Base-by-base conservation (phyloP, 2,329 filamentous ascomycete genomes). In the Trichoderma atrobrunneum region DNA sequence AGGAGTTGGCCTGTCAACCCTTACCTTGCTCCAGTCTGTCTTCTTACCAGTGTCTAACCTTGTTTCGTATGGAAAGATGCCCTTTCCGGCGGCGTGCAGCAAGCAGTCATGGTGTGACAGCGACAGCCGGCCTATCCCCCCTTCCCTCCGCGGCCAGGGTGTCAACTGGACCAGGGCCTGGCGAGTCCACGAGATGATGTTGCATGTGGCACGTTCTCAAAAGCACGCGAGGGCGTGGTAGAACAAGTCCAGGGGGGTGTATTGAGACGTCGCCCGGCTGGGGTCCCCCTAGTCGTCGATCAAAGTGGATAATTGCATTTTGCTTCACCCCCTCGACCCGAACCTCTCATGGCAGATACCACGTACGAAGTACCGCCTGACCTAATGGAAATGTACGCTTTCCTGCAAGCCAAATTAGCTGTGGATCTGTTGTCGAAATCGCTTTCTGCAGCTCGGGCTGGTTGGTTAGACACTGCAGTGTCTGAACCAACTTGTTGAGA, bases 171-270 rank as follows among this genome's bases (percentile, higher is more conserved):
- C 56, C 30, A 62, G 70, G 70, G 62, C 54, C 36, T 54, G 56
- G 36, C 6, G 39, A 68, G 71, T 59, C 71, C 71, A 63, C 71
- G 71, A 70, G 66, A 72, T 65, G 71, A 72, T 70, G 71, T 70
- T 72, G 65, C 65, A 70, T 70, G 66, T 70, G 66, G 66, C 66
- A 70, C 66, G 66, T 70, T 70, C 66, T 70, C 59, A 57, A 66
- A 64, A 65, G 43, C 59, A 70, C 28, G 48, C 43, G 61, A 64
- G 66, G 66, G 66, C 57, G 66, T 62, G 66, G 36, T 48, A 34
- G 30, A 16, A 63, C 7, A 28, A 26, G 21, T 10, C 4, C 18
- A 18, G 34, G 21, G 56, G 66, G 26, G 66, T 62, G 36, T 62
- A 16, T 36, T 54, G 36, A 62, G 39, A 51, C 36, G 26, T 51